Percentiles rank a stretch among this genome's conserved stretches.
Conservation (phyloP, 2,329 filamentous ascomycete species). For the Cladophialophora chaetospira region DNA sequence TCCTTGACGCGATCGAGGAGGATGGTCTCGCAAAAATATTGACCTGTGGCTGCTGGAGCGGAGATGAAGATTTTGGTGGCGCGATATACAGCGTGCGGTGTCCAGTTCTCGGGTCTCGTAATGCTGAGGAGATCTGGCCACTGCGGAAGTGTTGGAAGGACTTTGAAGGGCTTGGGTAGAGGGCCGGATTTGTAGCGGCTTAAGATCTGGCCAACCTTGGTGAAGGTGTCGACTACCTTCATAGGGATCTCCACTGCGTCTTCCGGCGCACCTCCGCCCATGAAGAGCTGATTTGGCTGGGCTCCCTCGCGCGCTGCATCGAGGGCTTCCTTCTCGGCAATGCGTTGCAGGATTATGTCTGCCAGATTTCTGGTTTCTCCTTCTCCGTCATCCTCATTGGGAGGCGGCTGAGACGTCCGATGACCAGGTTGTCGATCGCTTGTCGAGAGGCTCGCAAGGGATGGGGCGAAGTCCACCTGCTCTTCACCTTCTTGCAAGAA, state of each 20-base stretch:
- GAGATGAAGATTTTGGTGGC: constrained; percentile 92
- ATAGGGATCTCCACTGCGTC: constrained; percentile 84
- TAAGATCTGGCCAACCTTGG: constrained; percentile 79
- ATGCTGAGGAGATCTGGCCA: constrained; percentile 87
- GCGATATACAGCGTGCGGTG: constrained; percentile 80
- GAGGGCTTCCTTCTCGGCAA: constrained; percentile 82
- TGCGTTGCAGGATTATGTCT: constrained; percentile 91
- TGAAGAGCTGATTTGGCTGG: constrained; percentile 40
- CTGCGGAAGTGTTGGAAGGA: constrained; percentile 85
- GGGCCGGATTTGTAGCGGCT: constrained; percentile 95
- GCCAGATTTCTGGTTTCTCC: constrained; percentile 74
- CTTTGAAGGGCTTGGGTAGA: constrained; percentile 95
- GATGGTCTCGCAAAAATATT: constrained; percentile 83
- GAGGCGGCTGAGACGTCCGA: not conserved
- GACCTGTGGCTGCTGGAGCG: constrained; percentile 74
- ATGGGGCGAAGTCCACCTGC: constrained; percentile 35
- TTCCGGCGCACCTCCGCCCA: constrained; percentile 62
- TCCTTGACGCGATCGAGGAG: constrained; percentile 88
- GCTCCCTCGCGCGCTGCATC: constrained; percentile 40
- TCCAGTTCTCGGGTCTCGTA: constrained; percentile 78
- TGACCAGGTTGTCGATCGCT: constrained; percentile 1
- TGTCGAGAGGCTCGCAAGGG: constrained; percentile 38
- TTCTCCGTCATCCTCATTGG: constrained; percentile 34
- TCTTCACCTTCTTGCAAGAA: constrained; percentile 72
- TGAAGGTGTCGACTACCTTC: constrained; percentile 80